phyloP scores from a whole-genome alignment of 2,329 filamentous ascomycete genomes.

The Furcasterigmium sp. region DNA sequence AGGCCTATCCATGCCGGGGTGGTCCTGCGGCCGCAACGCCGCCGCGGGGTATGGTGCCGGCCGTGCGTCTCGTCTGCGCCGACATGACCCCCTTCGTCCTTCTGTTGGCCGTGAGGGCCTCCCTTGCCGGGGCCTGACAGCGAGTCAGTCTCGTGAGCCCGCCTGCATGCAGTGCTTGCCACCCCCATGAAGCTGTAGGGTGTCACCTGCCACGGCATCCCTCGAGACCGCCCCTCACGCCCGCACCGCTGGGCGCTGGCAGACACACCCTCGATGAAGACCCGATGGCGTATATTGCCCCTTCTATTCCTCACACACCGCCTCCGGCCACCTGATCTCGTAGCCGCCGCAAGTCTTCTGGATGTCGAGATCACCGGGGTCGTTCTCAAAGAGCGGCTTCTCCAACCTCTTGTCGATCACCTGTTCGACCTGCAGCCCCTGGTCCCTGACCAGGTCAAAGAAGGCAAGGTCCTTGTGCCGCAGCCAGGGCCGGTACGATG shows the following conservation, averaged over 20 bases:
- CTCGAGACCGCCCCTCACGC: neutral
- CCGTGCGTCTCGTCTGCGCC: neutral
- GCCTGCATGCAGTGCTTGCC: neutral
- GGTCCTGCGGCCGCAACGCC: neutral
- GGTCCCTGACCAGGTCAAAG: constrained; percentile 68
- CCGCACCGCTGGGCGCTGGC: no score
- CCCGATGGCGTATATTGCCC: neutral
- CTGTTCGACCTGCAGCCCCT: constrained; percentile 73
- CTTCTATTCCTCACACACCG: constrained; percentile 18
- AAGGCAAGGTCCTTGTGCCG: constrained; percentile 79
- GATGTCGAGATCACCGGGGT: constrained; percentile 77
- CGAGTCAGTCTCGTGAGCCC: no score
- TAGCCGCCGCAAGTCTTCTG: constrained; percentile 81
- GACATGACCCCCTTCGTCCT: neutral
- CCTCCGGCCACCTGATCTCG: constrained; percentile 59
- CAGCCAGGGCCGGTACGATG: constrained; percentile 89
- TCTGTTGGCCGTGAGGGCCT: no score
- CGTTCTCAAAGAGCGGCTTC: constrained; percentile 82
- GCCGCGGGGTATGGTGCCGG: neutral
- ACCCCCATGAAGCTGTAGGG: neutral
- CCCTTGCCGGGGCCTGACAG: no score
- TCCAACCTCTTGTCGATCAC: constrained; percentile 79
- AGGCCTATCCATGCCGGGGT: neutral
- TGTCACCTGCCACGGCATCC: neutral
- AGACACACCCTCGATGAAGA: neutral